Evolutionary conservation across 2,329 filamentous ascomycete species (phyloP).

Genomic region (Cercospora citrullina): DNA sequence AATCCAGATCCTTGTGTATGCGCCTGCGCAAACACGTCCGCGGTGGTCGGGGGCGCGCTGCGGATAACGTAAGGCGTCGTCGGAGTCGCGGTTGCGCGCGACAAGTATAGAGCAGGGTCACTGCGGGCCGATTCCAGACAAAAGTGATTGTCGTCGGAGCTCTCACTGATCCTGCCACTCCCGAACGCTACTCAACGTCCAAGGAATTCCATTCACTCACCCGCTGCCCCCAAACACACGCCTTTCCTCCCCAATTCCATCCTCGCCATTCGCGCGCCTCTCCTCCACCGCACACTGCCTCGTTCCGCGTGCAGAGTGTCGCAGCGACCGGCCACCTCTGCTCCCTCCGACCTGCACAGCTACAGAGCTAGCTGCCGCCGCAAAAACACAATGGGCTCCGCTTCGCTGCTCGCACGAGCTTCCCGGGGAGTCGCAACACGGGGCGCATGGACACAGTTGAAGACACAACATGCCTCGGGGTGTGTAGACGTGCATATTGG

Average conservation of each 20-base stretch:
- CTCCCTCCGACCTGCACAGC: slow-evolving; percentile 4
- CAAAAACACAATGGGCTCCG: slow-evolving; percentile 55
- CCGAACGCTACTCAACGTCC: slow-evolving; percentile 7
- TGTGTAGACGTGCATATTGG: slow-evolving; percentile 30
- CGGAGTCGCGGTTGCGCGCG: background rate
- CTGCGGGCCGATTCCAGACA: slow-evolving; percentile 1
- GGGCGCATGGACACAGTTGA: slow-evolving; percentile 35
- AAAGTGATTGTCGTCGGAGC: slow-evolving; percentile 3
- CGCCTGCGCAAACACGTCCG: background rate
- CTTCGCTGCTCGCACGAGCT: slow-evolving; percentile 48
- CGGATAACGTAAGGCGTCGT: background rate
- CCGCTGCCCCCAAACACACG: background rate
- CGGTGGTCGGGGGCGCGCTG: background rate
- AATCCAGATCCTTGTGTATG: background rate
- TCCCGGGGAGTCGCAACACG: slow-evolving; percentile 46
- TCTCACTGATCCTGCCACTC: slow-evolving; percentile 6
- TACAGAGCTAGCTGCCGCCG: slow-evolving; percentile 1
- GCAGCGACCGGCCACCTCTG: slow-evolving; percentile 7
- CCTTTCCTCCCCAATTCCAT: background rate
- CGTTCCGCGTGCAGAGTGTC: slow-evolving; percentile 12
- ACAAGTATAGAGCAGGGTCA: slow-evolving; percentile 1
- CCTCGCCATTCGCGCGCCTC: background rate
- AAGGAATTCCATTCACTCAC: slow-evolving; percentile 6
- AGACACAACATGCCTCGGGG: slow-evolving; percentile 39
- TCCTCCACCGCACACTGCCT: background rate